These are phyloP conservation scores for Cystofilobasidium bisporidii DNA, from an alignment of 768 basidiomycete genomes.

Conservation along the genomic window DNA sequence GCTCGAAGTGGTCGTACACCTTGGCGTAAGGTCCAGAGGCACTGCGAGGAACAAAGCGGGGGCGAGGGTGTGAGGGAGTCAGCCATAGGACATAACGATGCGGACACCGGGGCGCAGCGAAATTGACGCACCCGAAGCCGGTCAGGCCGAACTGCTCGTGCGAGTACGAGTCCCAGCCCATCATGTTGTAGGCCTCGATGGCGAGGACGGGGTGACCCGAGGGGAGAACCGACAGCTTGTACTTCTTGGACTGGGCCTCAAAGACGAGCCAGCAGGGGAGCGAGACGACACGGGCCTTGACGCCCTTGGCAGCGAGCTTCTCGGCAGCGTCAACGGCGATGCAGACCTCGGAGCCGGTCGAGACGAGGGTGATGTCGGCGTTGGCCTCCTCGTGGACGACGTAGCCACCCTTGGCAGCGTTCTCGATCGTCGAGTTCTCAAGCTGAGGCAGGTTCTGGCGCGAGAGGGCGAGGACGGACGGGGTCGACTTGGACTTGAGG, in stretches of 20 bases:
- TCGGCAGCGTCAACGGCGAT: constrained; percentile 80
- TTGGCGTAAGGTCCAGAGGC: constrained; percentile 81
- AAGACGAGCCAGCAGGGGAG: constrained; percentile 56
- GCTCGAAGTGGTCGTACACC: constrained; percentile 59
- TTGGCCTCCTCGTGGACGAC: constrained; percentile 68
- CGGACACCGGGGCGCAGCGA: no score
- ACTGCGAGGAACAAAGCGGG: constrained; percentile 35
- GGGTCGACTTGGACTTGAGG: constrained; percentile 61
- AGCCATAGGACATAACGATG: no score
- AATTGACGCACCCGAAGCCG: constrained; percentile 49
- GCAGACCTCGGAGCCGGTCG: constrained; percentile 76
- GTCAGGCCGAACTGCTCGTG: constrained; percentile 57
- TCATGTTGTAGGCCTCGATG: constrained; percentile 69
- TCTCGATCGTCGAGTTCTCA: constrained; percentile 74
- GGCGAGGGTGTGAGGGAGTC: no score
- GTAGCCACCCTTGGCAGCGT: constrained; percentile 75
- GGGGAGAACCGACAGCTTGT: constrained; percentile 72
- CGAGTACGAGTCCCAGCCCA: constrained; percentile 80
- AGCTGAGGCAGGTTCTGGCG: constrained; percentile 90
- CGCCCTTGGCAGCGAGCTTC: constrained; percentile 63
- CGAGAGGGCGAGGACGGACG: constrained; percentile 61
- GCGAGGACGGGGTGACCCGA: constrained; percentile 83
- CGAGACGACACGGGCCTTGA: constrained; percentile 73
- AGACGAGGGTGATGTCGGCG: constrained; percentile 82
- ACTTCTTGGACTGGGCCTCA: constrained; percentile 67